phyloP scores from a whole-genome alignment of 2,329 filamentous ascomycete species.

The Aspergillus proliferans region DNA sequence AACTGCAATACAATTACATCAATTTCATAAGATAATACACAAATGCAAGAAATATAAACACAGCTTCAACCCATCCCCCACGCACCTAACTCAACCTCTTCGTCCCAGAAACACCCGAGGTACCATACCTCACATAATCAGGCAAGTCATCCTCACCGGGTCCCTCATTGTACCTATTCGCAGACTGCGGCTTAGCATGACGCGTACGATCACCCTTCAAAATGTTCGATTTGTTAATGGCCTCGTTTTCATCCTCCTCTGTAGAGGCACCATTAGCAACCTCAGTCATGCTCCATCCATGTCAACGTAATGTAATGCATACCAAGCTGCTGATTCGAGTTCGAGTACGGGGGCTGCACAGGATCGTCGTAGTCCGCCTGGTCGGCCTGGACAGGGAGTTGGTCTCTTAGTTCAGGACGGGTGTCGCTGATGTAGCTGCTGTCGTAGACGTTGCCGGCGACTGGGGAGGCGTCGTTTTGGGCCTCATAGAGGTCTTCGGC shows the following conservation, averaged over 20 bases:
- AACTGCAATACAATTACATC: no score
- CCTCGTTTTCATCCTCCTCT: slow-evolving; percentile 18
- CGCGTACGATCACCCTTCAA: slow-evolving; percentile 17
- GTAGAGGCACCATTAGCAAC: neutral
- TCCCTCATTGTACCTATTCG: slow-evolving; percentile 18
- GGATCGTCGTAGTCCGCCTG: slow-evolving; percentile 20
- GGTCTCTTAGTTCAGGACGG: slow-evolving; percentile 4
- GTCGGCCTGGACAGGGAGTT: slow-evolving; percentile 20
- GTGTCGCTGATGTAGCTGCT: slow-evolving; percentile 20
- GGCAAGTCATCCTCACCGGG: slow-evolving; percentile 19
- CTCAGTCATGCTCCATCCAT: neutral
- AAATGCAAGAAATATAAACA: neutral
- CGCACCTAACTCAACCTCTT: neutral
- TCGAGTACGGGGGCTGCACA: slow-evolving; percentile 23
- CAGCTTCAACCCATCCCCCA: neutral
- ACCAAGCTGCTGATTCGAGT: slow-evolving; percentile 24
- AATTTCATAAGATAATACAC: neutral
- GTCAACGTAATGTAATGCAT: slow-evolving; percentile 5
- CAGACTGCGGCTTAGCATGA: slow-evolving; percentile 17
- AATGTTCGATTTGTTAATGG: slow-evolving; percentile 17
- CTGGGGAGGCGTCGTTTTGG: slow-evolving; percentile 21
- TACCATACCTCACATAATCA: slow-evolving; percentile 2
- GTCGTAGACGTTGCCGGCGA: slow-evolving; percentile 15
- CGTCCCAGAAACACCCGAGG: slow-evolving; percentile 2
- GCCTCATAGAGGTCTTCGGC: slow-evolving; percentile 24